A percentile compares a stretch with the other conserved stretches of the same genome.
Conservation (phyloP, 1,284 basidiomycete genomes). For the Boletus subluridellus region DNA sequence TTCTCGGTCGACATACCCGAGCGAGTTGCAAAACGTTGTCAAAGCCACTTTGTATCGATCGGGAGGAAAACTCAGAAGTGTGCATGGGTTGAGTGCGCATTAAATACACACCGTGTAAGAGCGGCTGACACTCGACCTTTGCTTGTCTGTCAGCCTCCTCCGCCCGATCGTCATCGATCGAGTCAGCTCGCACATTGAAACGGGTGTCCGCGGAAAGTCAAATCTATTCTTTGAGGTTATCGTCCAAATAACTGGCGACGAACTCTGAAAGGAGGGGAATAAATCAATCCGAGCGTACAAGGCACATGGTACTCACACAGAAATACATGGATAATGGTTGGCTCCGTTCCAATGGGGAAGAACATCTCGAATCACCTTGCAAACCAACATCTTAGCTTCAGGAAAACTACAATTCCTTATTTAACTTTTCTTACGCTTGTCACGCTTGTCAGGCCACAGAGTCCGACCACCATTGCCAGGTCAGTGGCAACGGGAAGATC, state of each 20-base stretch:
- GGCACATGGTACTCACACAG: neutral
- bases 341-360: neutral
- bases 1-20: conserved; percentile 15
- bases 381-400: conserved; percentile 54
- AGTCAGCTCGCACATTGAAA: neutral
- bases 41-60: neutral
- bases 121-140: conserved; percentile 13
- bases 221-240: neutral
- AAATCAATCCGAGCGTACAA: neutral
- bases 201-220: neutral
- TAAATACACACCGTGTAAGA: conserved; percentile 1
- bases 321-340: too few species aligned
- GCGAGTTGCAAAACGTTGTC: neutral
- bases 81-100: neutral
- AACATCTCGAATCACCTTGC: conserved; percentile 22
- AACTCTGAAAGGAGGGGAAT: neutral
- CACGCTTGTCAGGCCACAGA: too few species aligned
- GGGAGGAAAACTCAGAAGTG: neutral
- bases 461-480: too few species aligned
- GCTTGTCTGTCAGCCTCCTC: conserved; percentile 6
- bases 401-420: too few species aligned
- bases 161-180: neutral
- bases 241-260: neutral
- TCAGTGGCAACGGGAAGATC: too few species aligned
- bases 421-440: too few species aligned